These are phyloP conservation scores for Aspergillus ellipticus DNA, from an alignment of 495 filamentous ascomycete genomes.

Conservation along the genomic window DNA sequence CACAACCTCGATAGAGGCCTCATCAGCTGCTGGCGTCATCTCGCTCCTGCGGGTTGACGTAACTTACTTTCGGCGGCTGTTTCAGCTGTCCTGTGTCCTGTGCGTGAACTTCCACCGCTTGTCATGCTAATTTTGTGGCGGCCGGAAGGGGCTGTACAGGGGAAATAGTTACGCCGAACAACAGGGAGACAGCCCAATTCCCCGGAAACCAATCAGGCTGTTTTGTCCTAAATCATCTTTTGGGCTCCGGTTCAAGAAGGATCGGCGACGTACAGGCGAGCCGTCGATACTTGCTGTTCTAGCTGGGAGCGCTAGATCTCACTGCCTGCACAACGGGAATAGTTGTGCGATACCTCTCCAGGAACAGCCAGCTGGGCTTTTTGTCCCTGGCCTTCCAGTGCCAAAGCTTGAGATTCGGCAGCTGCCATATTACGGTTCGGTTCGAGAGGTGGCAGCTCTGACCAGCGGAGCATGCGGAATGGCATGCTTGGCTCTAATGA, in stretches of 20 bases:
- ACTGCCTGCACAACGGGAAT: neutral
- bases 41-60: constrained; percentile 10
- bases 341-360: neutral
- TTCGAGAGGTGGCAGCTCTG: constrained; percentile 14
- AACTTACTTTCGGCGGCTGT: constrained; percentile 4
- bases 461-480: constrained; percentile 8
- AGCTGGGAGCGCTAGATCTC: constrained; percentile 3
- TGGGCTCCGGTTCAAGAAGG: constrained; percentile 3
- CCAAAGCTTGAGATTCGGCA: constrained; percentile 5
- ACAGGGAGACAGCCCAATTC: constrained; percentile 1
- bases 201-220: constrained; percentile 1
- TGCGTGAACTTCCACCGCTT: neutral
- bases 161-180: neutral
- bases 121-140: constrained; percentile 7
- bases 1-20: constrained; percentile 1
- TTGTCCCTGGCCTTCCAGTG: neutral
- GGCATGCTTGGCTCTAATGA: constrained; percentile 4
- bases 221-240: constrained; percentile 2
- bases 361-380: neutral
- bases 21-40: constrained; percentile 18
- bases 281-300: constrained; percentile 9
- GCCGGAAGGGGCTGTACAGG: constrained; percentile 1
- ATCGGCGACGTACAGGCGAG: constrained; percentile 8
- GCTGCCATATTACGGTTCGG: constrained; percentile 17
- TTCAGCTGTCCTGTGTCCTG: constrained; percentile 6